These are phyloP conservation scores for Lodderomyces metapsilosis DNA, from an alignment of 1,139 yeast genomes.

Conservation along the genomic window DNA sequence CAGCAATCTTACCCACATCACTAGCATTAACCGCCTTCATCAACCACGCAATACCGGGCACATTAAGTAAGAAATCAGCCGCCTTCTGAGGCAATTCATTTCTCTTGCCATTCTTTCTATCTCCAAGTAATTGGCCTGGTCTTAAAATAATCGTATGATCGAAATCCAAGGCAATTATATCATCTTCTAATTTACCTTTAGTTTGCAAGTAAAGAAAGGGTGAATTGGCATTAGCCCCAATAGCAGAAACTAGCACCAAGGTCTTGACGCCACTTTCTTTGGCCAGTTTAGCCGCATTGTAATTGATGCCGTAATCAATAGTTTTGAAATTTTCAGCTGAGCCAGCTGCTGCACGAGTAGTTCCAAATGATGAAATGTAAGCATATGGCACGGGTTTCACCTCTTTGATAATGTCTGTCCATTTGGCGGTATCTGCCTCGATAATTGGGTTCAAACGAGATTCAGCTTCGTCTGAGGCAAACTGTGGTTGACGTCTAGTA, in stretches of 20 bases:
- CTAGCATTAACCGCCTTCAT: conserved; percentile 44
- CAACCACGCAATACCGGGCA: conserved; percentile 17
- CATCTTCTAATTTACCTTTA: conserved; percentile 65
- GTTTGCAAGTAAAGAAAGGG: conserved; percentile 54
- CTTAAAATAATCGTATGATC: conserved; percentile 64
- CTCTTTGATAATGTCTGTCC: conserved; percentile 32
- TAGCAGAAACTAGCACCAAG: conserved; percentile 59
- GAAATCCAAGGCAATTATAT: conserved; percentile 54
- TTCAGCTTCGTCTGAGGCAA: conserved; percentile 9
- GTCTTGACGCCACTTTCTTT: conserved; percentile 63
- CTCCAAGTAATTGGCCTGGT: conserved; percentile 70
- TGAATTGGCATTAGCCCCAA: conserved; percentile 57
- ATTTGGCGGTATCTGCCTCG: conserved; percentile 32
- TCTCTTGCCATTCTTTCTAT: conserved; percentile 37
- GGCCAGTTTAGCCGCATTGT: conserved; percentile 66
- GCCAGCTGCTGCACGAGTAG: conserved; percentile 73
- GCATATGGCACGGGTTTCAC: conserved; percentile 19
- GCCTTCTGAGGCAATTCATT: conserved; percentile 21
- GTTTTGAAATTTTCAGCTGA: conserved; percentile 59
- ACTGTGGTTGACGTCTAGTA: conserved; percentile 38
- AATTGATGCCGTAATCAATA: conserved; percentile 70
- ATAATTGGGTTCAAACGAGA: conserved; percentile 10
- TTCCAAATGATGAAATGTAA: conserved; percentile 66
- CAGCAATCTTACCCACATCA: conserved; percentile 50
- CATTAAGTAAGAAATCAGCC: conserved; percentile 32